These are phyloP conservation scores for Pelargonium fulgidum DNA, from an alignment of 441 rosid species.

Conservation along the genomic window DNA sequence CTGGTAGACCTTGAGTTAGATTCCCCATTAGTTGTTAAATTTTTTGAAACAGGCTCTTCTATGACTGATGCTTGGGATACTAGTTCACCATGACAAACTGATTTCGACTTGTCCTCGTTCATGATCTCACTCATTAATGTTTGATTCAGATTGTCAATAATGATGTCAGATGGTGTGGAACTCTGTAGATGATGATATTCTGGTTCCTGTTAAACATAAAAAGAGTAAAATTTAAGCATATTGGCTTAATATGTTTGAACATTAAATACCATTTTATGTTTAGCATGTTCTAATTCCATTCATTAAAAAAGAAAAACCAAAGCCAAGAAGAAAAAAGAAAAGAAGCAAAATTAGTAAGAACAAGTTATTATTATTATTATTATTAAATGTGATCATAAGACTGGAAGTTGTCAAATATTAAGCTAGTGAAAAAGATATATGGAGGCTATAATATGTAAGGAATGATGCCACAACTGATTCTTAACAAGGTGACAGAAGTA, in stretches of 20 bases:
- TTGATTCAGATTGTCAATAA: slow-evolving; percentile 7
- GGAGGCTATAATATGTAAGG: not conserved
- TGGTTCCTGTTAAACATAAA: slow-evolving; percentile 18
- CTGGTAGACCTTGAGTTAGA: too few species aligned
- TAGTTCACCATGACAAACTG: slow-evolving; percentile 12
- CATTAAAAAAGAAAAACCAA: not conserved
- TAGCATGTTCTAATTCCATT: not conserved
- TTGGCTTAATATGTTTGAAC: not conserved
- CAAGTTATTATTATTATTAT: not conserved
- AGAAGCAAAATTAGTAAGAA: not conserved
- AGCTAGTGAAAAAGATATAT: not conserved
- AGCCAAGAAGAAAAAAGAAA: not conserved
- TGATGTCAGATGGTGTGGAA: slow-evolving; percentile 11
- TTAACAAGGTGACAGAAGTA: not conserved
- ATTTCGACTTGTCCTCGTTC: slow-evolving; percentile 13
- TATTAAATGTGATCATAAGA: not conserved
- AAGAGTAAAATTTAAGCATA: not conserved
- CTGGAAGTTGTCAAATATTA: not conserved
- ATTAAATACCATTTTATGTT: not conserved
- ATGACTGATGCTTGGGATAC: not conserved
- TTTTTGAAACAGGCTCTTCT: too few species aligned
- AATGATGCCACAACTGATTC: not conserved
- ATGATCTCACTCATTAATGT: slow-evolving; percentile 4
- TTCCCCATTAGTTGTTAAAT: too few species aligned
- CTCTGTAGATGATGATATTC: slow-evolving; percentile 19